Evolutionary conservation across 2,329 filamentous ascomycete species (phyloP).

Genomic region (Trichophyton equinum): DNA sequence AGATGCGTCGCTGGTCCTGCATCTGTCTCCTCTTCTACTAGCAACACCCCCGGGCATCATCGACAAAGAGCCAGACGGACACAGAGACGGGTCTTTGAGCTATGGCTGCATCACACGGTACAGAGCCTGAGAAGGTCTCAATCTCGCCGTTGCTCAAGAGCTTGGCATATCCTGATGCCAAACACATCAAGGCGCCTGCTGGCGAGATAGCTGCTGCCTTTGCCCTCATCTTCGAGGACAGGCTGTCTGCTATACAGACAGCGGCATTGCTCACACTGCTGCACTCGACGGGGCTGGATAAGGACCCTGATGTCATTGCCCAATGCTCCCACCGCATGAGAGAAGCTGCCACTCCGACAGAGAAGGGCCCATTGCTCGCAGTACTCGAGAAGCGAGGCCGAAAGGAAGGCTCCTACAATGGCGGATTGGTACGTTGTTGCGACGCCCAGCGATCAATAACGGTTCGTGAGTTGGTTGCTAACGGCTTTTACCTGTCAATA

Average conservation of each 20-base stretch:
- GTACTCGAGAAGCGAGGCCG: constrained; percentile 49
- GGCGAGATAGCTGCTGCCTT: constrained; percentile 82
- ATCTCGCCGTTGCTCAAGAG: constrained; percentile 38
- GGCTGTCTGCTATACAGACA: constrained; percentile 75
- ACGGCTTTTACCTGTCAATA: constrained; percentile 1
- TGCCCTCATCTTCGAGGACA: constrained; percentile 81
- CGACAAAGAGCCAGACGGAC: background rate
- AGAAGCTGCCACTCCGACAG: constrained; percentile 59
- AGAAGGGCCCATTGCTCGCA: constrained; percentile 47
- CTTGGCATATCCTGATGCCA: constrained; percentile 32
- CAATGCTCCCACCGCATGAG: constrained; percentile 78
- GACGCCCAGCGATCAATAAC: too few relatives aligned
- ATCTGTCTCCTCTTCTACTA: background rate
- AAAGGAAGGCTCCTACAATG: constrained; percentile 61
- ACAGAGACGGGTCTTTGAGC: background rate
- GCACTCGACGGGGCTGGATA: constrained; percentile 80
- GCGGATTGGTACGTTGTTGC: constrained; percentile 58
- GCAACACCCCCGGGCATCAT: background rate
- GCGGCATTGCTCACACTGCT: constrained; percentile 79
- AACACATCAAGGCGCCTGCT: constrained; percentile 48
- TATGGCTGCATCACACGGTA: background rate
- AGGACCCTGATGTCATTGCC: constrained; percentile 71
- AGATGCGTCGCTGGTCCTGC: background rate
- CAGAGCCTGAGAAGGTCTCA: constrained; percentile 28
- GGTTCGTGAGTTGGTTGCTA: background rate